These are phyloP conservation scores for Apiospora saccharicola DNA, from an alignment of 2,329 filamentous ascomycete genomes.

Conservation along the genomic window DNA sequence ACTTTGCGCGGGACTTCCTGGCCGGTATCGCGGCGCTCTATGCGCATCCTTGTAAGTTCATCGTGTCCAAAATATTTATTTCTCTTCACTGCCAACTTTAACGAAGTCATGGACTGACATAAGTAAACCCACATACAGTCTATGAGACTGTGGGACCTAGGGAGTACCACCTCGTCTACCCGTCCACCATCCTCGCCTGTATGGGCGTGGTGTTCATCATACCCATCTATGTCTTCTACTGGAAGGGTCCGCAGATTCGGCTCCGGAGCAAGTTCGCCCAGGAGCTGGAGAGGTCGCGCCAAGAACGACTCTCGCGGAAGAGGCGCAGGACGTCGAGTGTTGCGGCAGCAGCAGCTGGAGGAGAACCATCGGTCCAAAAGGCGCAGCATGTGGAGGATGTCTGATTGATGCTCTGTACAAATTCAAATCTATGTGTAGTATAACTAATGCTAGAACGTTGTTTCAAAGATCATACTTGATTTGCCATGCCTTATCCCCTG, in stretches of 20 bases:
- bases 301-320: slow-evolving; percentile 21
- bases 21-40: slow-evolving; percentile 52
- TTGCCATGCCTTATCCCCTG: no score
- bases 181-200: slow-evolving; percentile 20
- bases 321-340: slow-evolving; percentile 8
- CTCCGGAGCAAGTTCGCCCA: slow-evolving; percentile 21
- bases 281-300: slow-evolving; percentile 19
- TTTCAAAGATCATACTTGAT: no score
- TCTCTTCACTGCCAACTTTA: not conserved
- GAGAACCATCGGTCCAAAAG: not conserved
- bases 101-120: not conserved
- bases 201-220: slow-evolving; percentile 22
- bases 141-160: slow-evolving; percentile 6
- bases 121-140: not conserved
- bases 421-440: not conserved
- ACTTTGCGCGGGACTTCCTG: slow-evolving; percentile 70
- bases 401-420: not conserved
- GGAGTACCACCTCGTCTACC: slow-evolving; percentile 24
- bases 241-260: slow-evolving; percentile 17
- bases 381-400: slow-evolving; percentile 22
- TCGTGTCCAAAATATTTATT: no score
- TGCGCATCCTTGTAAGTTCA: slow-evolving; percentile 19
- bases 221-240: slow-evolving; percentile 24
- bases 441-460: no score
- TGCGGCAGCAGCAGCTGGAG: not conserved